Conservation (phyloP, 1,139 yeast genomes). For the Yamadazyma friedrichii region DNA sequence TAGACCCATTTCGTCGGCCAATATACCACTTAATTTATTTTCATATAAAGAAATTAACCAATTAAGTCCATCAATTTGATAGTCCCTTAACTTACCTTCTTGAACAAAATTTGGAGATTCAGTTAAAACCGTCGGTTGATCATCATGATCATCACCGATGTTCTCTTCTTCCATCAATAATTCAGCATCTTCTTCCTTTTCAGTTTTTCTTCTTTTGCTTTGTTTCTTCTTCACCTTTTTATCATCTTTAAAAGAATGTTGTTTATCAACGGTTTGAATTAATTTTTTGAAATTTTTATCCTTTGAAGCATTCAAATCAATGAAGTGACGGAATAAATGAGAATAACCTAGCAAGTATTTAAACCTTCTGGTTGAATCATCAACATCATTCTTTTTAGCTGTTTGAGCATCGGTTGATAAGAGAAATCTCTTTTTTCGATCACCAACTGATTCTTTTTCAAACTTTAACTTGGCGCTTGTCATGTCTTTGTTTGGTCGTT, state of each 20-base stretch:
- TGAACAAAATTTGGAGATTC: constrained; percentile 72
- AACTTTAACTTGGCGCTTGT: constrained; percentile 6
- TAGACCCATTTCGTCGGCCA: constrained; percentile 53
- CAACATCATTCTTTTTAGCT: constrained; percentile 56
- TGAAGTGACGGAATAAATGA: constrained; percentile 84
- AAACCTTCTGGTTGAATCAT: constrained; percentile 77
- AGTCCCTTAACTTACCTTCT: constrained; percentile 72
- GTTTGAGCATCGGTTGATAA: constrained; percentile 50
- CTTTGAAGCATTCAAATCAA: constrained; percentile 74
- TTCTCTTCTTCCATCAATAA: constrained; percentile 81
- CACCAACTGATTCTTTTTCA: constrained; percentile 22
- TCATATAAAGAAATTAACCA: constrained; percentile 48
- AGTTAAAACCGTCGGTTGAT: constrained; percentile 60
- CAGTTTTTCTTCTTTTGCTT: constrained; percentile 50
- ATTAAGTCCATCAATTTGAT: constrained; percentile 55
- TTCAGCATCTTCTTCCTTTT: constrained; percentile 91
- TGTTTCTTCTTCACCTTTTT: constrained; percentile 15
- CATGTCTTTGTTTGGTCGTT: constrained; percentile 6
- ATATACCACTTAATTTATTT: constrained; percentile 43
- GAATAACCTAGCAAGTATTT: constrained; percentile 80
- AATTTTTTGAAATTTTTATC: constrained; percentile 62
- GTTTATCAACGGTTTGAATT: constrained; percentile 42
- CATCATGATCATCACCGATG: constrained; percentile 42
- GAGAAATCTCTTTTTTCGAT: constrained; percentile 48
- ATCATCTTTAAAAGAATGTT: constrained; percentile 23